Base-by-base conservation (phyloP, 768 basidiomycete genomes). In the Rickenella mellea region DNA sequence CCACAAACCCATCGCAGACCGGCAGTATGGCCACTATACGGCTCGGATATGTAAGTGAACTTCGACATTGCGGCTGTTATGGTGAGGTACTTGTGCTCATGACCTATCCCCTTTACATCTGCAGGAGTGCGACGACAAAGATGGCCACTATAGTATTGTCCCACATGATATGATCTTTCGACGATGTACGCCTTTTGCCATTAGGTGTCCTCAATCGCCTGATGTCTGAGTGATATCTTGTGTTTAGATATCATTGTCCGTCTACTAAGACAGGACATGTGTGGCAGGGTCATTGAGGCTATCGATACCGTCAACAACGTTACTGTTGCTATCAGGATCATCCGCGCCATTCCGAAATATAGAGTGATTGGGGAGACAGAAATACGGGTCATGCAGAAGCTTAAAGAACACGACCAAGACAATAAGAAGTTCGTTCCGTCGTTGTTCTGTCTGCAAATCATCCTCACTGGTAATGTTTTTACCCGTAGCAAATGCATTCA, bases 321-420 rank as follows among this genome's bases (percentile, higher is more conserved):
- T 51, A 69, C 78, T 54, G 93, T 97, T 25, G 96, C 96, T 39
- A 91, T 99, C 68, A 99, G 98, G 73, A 93, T 99, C 46, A 99
- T 99, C 53, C 81, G 96, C 38, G 91, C 92, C 39, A 94, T 99
- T 39, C 94, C 89, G 40, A 99, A 99, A 66, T 99, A 99, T 57
- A 86, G 96, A 35, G 96, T 98, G 63, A 96, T 96, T 10, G 92
- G 89, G 61, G 94, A 90, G 69, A 98, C 98, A 46, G 96, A 99
- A 65, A 83, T 98, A 53, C 79, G 92, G 40, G 96, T 99, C 15
- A 73, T 99, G 36, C 80, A 92, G 62, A 83, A 83, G 56, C 79
- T 98, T 51, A 88, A 85, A 58, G 80, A 86, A 61, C 74, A 81
- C 42, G 94, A 99, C 67, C 86, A 90, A 11, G n/a, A n/a, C n/a